Conservation (phyloP, 2,329 filamentous ascomycete species). For the Ophiostoma perfectum region DNA sequence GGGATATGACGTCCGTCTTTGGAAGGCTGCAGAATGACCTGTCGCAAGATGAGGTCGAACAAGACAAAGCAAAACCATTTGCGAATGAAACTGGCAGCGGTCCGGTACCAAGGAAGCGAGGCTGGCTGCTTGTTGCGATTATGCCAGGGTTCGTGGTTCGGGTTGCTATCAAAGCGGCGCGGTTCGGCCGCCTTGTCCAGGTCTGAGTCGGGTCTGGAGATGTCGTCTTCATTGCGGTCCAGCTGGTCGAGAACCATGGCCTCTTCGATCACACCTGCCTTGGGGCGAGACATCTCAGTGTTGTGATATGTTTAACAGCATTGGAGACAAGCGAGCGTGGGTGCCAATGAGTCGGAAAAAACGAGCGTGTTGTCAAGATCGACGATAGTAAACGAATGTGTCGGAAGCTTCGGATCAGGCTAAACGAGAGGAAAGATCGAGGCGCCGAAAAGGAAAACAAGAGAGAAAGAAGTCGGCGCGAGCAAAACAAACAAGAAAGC, state of each 20-base stretch:
- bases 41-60: constrained; percentile 37
- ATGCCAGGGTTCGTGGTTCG: neutral
- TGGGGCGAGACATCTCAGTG: neutral
- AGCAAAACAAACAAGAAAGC: neutral
- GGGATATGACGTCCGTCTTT: constrained; percentile 31
- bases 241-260: neutral
- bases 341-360: neutral
- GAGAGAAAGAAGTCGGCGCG: neutral
- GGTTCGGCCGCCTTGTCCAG: constrained; percentile 2
- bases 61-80: constrained; percentile 38
- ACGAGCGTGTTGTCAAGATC: neutral
- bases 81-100: constrained; percentile 13
- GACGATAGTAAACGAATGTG: constrained; percentile 5
- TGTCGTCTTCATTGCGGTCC: neutral
- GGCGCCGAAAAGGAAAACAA: neutral
- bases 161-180: constrained; percentile 4
- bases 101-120: neutral
- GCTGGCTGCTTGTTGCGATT: neutral
- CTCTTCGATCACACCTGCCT: neutral
- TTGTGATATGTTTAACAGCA: neutral
- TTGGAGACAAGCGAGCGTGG: neutral
- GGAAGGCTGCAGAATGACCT: constrained; percentile 28
- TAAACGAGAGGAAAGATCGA: neutral
- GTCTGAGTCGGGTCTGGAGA: neutral
- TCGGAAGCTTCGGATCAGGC: constrained; percentile 12